Conservation (phyloP, 192 early-diverging fungal species). For the Coemansia asiatica region DNA sequence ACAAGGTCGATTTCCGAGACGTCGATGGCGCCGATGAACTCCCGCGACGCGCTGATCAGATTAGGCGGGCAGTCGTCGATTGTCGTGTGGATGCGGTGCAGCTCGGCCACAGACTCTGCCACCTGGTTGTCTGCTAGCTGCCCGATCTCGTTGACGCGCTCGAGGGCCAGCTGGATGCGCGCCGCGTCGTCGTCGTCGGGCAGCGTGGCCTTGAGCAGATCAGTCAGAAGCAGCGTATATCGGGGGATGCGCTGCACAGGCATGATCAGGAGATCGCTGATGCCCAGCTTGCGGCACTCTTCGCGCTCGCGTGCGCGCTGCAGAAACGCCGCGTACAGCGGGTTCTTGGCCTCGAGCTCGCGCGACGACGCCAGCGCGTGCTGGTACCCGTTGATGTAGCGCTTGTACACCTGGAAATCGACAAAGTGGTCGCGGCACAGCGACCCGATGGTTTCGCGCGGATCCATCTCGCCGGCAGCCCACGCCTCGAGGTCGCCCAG, state of each 20-base stretch:
- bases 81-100: constrained; percentile 53
- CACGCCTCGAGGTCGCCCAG: constrained; percentile 56
- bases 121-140: constrained; percentile 57
- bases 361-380: constrained; percentile 58
- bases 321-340: constrained; percentile 56
- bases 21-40: constrained; percentile 53
- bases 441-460: constrained; percentile 54
- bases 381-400: constrained; percentile 63
- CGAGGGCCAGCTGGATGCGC: constrained; percentile 46
- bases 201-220: constrained; percentile 46
- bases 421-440: constrained; percentile 59
- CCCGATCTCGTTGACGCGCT: constrained; percentile 56
- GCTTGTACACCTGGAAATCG: constrained; percentile 63
- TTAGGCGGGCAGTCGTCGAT: constrained; percentile 56
- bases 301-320: constrained; percentile 59
- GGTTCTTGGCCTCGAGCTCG: constrained; percentile 58
- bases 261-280: constrained; percentile 74
- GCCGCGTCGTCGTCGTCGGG: constrained; percentile 44
- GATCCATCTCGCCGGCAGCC: constrained; percentile 43
- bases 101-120: constrained; percentile 50
- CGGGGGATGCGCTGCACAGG: constrained; percentile 79
- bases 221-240: constrained; percentile 68
- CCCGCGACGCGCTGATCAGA: constrained; percentile 58
- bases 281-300: constrained; percentile 61
- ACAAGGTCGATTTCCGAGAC: constrained; percentile 51